Conservation (phyloP, 1,284 basidiomycete genomes). For the Melanopsichium pennsylvanicum region DNA sequence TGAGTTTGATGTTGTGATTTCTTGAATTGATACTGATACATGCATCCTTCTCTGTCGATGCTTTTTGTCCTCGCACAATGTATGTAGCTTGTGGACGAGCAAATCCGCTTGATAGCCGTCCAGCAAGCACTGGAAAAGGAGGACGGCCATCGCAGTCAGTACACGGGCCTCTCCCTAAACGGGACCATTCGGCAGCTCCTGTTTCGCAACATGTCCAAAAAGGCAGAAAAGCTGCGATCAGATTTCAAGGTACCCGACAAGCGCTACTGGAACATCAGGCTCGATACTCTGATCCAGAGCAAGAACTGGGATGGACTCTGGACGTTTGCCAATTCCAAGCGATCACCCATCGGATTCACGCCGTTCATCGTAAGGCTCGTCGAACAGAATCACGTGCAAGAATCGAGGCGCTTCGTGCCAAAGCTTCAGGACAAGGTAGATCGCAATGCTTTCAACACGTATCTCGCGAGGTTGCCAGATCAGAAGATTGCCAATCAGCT, state of each 20-base stretch:
- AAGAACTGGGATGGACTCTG: conserved; percentile 55
- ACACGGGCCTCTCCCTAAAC: conserved; percentile 49
- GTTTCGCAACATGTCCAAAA: conserved; percentile 48
- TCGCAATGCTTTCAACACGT: conserved; percentile 30
- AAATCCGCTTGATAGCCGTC: conserved; percentile 75
- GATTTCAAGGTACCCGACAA: conserved; percentile 62
- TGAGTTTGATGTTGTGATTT: too few relatives aligned
- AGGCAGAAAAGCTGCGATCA: conserved; percentile 58
- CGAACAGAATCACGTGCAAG: conserved; percentile 50
- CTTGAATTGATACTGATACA: neutral
- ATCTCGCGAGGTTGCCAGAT: conserved; percentile 25
- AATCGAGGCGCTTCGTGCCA: conserved; percentile 50
- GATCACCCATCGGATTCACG: conserved; percentile 88
- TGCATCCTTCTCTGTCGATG: neutral
- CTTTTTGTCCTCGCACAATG: neutral
- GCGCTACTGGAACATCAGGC: conserved; percentile 52
- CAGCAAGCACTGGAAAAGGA: conserved; percentile 91
- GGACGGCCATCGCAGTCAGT: conserved; percentile 70
- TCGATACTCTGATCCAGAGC: conserved; percentile 42
- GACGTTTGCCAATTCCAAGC: conserved; percentile 66
- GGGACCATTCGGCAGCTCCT: conserved; percentile 59
- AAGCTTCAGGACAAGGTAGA: conserved; percentile 54
- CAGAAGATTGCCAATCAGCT: conserved; percentile 35
- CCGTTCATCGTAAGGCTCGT: conserved; percentile 55
- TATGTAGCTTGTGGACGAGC: conserved; percentile 86